Base-by-base conservation (phyloP, 2,329 filamentous ascomycete genomes). In the Penicillium sp. region DNA sequence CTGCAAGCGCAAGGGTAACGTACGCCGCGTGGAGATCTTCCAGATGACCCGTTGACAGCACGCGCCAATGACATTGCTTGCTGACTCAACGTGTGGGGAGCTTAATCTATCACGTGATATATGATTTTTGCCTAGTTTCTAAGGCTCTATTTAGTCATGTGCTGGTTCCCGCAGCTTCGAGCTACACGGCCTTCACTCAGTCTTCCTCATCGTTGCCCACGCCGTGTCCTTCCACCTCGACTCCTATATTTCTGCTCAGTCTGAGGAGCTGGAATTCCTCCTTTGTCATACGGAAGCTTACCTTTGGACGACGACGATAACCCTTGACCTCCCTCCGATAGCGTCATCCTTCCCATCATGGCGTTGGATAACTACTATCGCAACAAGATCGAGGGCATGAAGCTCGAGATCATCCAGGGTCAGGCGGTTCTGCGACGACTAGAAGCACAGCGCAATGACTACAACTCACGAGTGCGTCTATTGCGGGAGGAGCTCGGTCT, bases 311-410 rank as follows among this genome's bases (percentile, higher is more conserved):
- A 45, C 16, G 5, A 16, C 41, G 5, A 25, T 14, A 20, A 27
- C 45, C 16, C 44, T 57, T 50, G 44, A 52, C 49, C 41, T 48
- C 54, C 50, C 50, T 50, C 25, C 38, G 56, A 57, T 55, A 63
- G 60, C 60, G 58, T 62, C 57, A 62, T 64, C 35, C 56, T 51
- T 47, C 60, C 44, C 54, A 54, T 68, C 83, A 99, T 99, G 94
- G 92, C 92, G 84, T 89, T 99, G 78, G 94, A 97, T 77, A 95
- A 89, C 77, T 99, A 96, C 80, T 99, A 95, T 76, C 90, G 94
- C 79, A 97, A 97, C 82, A 99, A 99, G 83, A 97, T 97, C 78
- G 94, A 99, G 89, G 87, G 89, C 74, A 96, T 97, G 89, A 97
- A 97, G 88, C 91, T 99, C 74, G 92, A 99, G 84, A 99, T 99